Evolutionary conservation across 192 early-diverging fungal species (phyloP).

Genomic region (Phycomyces nitens): DNA sequence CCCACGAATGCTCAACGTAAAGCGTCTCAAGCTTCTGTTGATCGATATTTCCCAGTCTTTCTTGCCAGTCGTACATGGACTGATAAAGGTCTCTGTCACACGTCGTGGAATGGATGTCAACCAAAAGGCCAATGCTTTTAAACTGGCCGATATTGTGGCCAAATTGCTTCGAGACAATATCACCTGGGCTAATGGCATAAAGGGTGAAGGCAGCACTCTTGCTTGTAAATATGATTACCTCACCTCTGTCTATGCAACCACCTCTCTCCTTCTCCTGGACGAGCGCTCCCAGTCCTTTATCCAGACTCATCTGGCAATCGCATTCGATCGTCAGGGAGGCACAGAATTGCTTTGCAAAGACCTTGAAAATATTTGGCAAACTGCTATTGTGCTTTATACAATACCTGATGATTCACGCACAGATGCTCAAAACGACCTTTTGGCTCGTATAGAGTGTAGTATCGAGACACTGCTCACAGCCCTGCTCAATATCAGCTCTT

Average conservation of each 20-base stretch:
- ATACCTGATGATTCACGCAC: slow-evolving; percentile 13
- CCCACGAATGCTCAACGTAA: slow-evolving; percentile 62
- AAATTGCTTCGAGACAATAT: slow-evolving; percentile 51
- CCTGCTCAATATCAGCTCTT: slow-evolving; percentile 65
- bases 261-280: slow-evolving; percentile 57
- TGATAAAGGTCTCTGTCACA: slow-evolving; percentile 57
- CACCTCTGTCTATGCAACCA: slow-evolving; percentile 47
- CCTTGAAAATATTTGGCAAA: slow-evolving; percentile 47
- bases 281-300: slow-evolving; percentile 54
- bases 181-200: slow-evolving; percentile 19
- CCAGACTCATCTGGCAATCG: slow-evolving; percentile 57
- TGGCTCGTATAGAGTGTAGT: slow-evolving; percentile 39
- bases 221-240: slow-evolving; percentile 52
- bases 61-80: slow-evolving; percentile 60
- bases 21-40: slow-evolving; percentile 60
- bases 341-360: slow-evolving; percentile 46
- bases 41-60: slow-evolving; percentile 63
- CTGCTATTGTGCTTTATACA: slow-evolving; percentile 28
- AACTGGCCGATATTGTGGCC: slow-evolving; percentile 59
- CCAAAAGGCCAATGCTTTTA: slow-evolving; percentile 50
- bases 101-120: slow-evolving; percentile 48
- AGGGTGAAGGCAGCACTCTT: not conserved
- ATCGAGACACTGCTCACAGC: slow-evolving; percentile 60
- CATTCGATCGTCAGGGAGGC: slow-evolving; percentile 59
- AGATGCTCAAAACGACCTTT: slow-evolving; percentile 39